These are phyloP conservation scores for Sporodiniella umbellata DNA, from an alignment of 371 early-diverging fungal species.

Conservation along the genomic window DNA sequence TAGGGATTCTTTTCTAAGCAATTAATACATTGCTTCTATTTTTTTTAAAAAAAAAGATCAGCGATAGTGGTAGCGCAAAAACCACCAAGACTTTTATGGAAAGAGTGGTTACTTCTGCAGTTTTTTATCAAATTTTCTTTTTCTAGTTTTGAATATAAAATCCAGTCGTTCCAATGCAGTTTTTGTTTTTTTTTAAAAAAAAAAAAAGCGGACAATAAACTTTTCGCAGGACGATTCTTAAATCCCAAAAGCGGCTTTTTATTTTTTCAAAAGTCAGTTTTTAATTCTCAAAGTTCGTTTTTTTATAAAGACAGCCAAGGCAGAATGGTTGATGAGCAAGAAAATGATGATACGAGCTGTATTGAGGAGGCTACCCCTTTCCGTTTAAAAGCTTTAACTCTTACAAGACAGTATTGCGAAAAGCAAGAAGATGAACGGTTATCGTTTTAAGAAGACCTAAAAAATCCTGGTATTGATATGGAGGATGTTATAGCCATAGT, in stretches of 20 bases:
- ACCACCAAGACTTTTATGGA: too few species aligned
- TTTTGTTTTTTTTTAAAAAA: too few species aligned
- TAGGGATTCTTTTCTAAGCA: too few species aligned
- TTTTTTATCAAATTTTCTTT: too few species aligned
- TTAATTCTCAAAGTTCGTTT: slow-evolving; percentile 1
- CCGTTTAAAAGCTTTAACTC: slow-evolving; percentile 8
- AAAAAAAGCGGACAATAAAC: too few species aligned
- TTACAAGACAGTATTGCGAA: slow-evolving; percentile 7
- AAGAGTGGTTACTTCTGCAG: too few species aligned
- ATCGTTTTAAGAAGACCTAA: slow-evolving; percentile 3
- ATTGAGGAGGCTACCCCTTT: slow-evolving; percentile 7
- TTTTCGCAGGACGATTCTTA: too few species aligned
- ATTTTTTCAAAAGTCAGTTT: not conserved
- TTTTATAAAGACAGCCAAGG: slow-evolving; percentile 19
- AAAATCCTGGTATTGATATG: slow-evolving; percentile 10
- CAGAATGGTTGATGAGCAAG: slow-evolving; percentile 14
- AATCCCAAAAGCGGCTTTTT: not conserved
- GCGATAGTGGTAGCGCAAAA: too few species aligned
- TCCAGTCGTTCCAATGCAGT: too few species aligned
- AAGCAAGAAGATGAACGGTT: slow-evolving; percentile 8
- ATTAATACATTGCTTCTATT: too few species aligned
- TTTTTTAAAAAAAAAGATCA: too few species aligned
- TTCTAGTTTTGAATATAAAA: too few species aligned
- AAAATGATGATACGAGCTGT: slow-evolving; percentile 12
- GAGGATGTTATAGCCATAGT: slow-evolving; percentile 7